phyloP scores from a whole-genome alignment of 1,284 basidiomycete genomes.

The Veloboletus limbatus region DNA sequence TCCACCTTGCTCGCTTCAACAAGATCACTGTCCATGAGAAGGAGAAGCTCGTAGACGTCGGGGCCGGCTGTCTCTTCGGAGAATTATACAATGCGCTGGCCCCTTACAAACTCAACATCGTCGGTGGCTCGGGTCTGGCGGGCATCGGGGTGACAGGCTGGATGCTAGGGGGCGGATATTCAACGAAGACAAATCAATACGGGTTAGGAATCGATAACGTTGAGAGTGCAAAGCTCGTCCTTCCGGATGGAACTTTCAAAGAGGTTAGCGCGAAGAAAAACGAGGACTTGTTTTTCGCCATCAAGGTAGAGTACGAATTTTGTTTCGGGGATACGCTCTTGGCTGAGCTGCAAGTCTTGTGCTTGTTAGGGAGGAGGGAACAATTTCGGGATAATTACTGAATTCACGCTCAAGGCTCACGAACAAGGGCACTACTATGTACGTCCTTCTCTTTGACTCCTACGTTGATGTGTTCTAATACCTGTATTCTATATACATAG shows the following conservation, averaged over 20 bases:
- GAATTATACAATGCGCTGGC: slow-evolving; percentile 44
- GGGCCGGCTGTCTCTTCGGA: slow-evolving; percentile 49
- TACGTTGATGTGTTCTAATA: not conserved
- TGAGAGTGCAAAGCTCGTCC: slow-evolving; percentile 37
- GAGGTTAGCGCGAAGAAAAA: slow-evolving; percentile 18
- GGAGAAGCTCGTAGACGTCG: slow-evolving; percentile 39
- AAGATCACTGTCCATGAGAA: slow-evolving; percentile 27
- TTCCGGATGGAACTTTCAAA: slow-evolving; percentile 40
- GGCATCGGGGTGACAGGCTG: slow-evolving; percentile 49
- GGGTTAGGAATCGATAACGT: slow-evolving; percentile 47
- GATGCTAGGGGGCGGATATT: slow-evolving; percentile 49
- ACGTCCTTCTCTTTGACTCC: not conserved
- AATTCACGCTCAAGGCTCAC: slow-evolving; percentile 23
- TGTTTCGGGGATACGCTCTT: not conserved
- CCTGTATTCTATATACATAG: not conserved
- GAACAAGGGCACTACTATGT: not conserved
- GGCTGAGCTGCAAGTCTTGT: too few species aligned
- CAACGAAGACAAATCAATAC: slow-evolving; percentile 40
- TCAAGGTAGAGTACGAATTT: slow-evolving; percentile 32
- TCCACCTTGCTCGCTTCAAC: slow-evolving; percentile 45
- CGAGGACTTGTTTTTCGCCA: slow-evolving; percentile 39
- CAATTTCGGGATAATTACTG: slow-evolving; percentile 31
- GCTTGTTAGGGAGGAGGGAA: slow-evolving; percentile 28
- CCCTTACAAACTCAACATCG: slow-evolving; percentile 39
- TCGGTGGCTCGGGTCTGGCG: slow-evolving; percentile 40